Base-by-base conservation (phyloP, 2,329 filamentous ascomycete genomes). In the Aschersonia sp. region DNA sequence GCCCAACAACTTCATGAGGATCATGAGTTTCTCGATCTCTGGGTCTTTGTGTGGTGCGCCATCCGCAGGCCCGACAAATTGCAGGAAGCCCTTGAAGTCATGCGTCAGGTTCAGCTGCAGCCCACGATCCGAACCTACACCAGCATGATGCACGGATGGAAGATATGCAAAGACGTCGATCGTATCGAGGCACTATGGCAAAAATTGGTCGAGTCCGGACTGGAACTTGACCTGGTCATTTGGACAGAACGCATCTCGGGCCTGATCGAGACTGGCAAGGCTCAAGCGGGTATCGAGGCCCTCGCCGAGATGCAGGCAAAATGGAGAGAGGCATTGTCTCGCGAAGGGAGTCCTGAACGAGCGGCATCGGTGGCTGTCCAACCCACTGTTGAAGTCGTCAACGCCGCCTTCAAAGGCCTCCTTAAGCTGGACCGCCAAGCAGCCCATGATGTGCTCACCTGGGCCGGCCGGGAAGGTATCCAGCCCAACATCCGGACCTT, bases 221-320 rank as follows among this genome's bases (percentile, higher is more conserved):
- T 79, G 8, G 64, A 73, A 52, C 77, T 87, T 5, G 85, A 90
- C 59, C 62, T 62, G 6, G 57, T 69, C 47, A 77, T 81, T 40
- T 92, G 86, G 86, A 83, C 79, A 7, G 77, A 79, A 11, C 74
- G 83, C 30, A 76, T 92, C 42, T 73, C 77, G 30, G 79, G 78
- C 0, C 69, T 87, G 9, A 75, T 88, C 48, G 68, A 72, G 41
- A 64, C 71, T 43, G 71, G 73, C 32, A 66, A 73, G 50, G 55
- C 72, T 5, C 65, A 76, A 31, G 67, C 67, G 14, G 84, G 76
- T n/a, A 64, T 92, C 10, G 58, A 63, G 37, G 80, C 80, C 4
- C 66, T 90, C 41, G 69, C 77, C 37, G 75, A 87, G 52, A 83
- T 90, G 78, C 71, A 74, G 40, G 65, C 61, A 10, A 56, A 69